Conservation (phyloP, 2,329 filamentous ascomycete genomes). For the Ceratocystis alfenasii region DNA sequence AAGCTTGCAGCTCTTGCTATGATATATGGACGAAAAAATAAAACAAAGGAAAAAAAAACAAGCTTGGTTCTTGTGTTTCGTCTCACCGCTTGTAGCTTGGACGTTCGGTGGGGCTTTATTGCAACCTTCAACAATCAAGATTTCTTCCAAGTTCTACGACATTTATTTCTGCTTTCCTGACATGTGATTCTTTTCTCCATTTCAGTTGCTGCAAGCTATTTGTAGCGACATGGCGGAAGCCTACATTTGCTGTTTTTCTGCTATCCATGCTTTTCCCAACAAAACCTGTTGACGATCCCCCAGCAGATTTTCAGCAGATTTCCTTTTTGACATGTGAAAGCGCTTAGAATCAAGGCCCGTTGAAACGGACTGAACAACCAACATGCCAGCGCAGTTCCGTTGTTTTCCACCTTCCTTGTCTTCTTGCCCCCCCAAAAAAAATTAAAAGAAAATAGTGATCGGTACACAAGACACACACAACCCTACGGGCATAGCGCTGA, state of each 20-base stretch:
- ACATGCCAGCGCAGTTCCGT: background rate
- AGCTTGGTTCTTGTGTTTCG: background rate
- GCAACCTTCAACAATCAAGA: background rate
- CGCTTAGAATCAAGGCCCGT: background rate
- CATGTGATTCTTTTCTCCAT: conserved; percentile 10
- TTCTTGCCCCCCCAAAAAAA: background rate
- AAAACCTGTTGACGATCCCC: conserved; percentile 4
- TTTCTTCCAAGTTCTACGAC: too few species aligned
- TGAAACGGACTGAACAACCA: background rate
- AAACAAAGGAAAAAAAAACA: background rate
- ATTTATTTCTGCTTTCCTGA: background rate
- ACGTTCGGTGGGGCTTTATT: background rate
- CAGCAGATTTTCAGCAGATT: background rate
- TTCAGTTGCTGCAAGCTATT: background rate
- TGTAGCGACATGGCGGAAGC: background rate
- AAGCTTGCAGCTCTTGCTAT: background rate
- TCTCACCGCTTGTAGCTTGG: conserved; percentile 3
- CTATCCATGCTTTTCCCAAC: conserved; percentile 1
- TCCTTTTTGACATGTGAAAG: conserved; percentile 1
- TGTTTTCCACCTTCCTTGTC: background rate
- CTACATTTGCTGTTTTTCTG: background rate
- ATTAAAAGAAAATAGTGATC: background rate
- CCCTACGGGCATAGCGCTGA: background rate
- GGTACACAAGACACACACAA: background rate
- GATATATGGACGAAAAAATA: too few species aligned